A percentile compares a stretch with the other conserved stretches of the same genome.
Conservation (phyloP, 768 basidiomycete genomes). For the Mycena latifolia region DNA sequence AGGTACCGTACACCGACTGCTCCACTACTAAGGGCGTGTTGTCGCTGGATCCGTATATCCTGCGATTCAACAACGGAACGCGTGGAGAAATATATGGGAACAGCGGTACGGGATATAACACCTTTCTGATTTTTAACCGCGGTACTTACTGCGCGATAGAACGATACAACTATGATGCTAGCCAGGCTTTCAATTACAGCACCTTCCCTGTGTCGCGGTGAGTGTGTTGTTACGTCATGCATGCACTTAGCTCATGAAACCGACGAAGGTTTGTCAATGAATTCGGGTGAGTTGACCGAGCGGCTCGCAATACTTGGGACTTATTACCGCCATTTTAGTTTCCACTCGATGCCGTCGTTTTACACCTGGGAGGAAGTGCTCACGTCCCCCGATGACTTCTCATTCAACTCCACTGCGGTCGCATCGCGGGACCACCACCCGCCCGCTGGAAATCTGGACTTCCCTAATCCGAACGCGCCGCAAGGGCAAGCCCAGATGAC, state of each 20-base stretch:
- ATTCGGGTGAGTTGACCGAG: constrained; percentile 64
- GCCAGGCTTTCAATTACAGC: constrained; percentile 64
- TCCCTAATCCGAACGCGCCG: constrained; percentile 67
- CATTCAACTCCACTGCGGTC: constrained; percentile 70
- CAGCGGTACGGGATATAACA: constrained; percentile 49
- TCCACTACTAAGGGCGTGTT: constrained; percentile 70
- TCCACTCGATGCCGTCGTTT: constrained; percentile 75
- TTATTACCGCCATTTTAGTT: too few relatives aligned
- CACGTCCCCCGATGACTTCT: constrained; percentile 61
- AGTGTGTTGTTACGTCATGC: constrained; percentile 15
- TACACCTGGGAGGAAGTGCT: constrained; percentile 73
- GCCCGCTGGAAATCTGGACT: constrained; percentile 62
- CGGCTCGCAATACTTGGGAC: too few relatives aligned
- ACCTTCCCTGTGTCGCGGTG: constrained; percentile 64
- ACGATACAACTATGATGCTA: constrained; percentile 68
- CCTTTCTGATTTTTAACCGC: background rate
- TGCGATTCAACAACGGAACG: constrained; percentile 64
- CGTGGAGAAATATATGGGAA: constrained; percentile 69
- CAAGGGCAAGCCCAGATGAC: constrained; percentile 68
- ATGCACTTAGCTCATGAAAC: background rate
- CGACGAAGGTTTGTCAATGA: constrained; percentile 66
- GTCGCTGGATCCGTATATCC: constrained; percentile 66
- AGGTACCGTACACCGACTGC: constrained; percentile 72
- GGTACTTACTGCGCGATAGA: too few relatives aligned
- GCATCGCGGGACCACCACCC: constrained; percentile 69